These are phyloP conservation scores for grape (Vitis vinifera) DNA, from an alignment of 164 flowering plant genomes.

Conservation along the genomic window ASM3070453v1 NC_081810.1:23250001-23250500, in stretches of 20 bases:
- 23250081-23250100: constrained; percentile 45
- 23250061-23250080: constrained; percentile 33
- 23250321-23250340: constrained; percentile 34
- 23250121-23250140: constrained; percentile 15
- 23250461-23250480: constrained; percentile 27
- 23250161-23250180: constrained; percentile 13
- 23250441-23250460: constrained; percentile 37
- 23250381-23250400: constrained; percentile 38
- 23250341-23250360: constrained; percentile 29
- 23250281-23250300: neutral
- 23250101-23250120: constrained; percentile 40
- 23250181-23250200: constrained; percentile 5
- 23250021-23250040: constrained; percentile 21
- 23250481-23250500: constrained; percentile 35
- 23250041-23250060: constrained; percentile 27
- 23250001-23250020: constrained; percentile 15
- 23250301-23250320: constrained; percentile 27
- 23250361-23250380: constrained; percentile 49
- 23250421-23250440: constrained; percentile 55
- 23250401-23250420: constrained; percentile 35
- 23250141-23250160: constrained; percentile 25
- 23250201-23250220: constrained; percentile 10
- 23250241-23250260: too few relatives aligned
- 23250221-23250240: neutral
- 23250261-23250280: neutral